Conservation (phyloP, 2,329 filamentous ascomycete species). For the Kalmusia sp. region DNA sequence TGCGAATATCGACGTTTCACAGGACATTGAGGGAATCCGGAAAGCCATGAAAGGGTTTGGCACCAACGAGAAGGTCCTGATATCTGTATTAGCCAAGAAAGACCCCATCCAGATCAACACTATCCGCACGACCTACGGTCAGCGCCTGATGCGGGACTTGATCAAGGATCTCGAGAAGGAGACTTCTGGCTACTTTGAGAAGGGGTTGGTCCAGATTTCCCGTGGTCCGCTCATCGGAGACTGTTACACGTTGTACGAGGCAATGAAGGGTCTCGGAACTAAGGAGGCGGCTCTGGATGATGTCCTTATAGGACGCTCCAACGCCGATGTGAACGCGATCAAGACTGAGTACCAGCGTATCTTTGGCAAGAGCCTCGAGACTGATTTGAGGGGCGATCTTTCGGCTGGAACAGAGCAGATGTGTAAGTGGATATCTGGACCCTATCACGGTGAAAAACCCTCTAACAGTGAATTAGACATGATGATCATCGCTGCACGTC, state of each 20-base stretch:
- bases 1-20: conserved; percentile 65
- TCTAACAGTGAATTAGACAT: conserved; percentile 55
- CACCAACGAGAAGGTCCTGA: conserved; percentile 82
- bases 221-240: conserved; percentile 83
- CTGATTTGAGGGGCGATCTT: conserved; percentile 77
- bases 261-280: conserved; percentile 81
- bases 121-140: conserved; percentile 68
- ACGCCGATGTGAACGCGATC: conserved; percentile 88
- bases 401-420: conserved; percentile 86
- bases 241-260: conserved; percentile 71
- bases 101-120: conserved; percentile 78
- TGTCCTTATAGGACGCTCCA: conserved; percentile 79
- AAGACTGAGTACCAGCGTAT: conserved; percentile 76
- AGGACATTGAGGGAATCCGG: conserved; percentile 74
- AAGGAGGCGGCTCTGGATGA: conserved; percentile 89
- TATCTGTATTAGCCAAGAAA: conserved; percentile 72
- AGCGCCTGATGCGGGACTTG: conserved; percentile 69
- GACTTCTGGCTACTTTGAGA: conserved; percentile 74
- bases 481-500: conserved; percentile 76
- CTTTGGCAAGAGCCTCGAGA: conserved; percentile 71
- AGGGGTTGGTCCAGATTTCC: conserved; percentile 75
- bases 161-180: conserved; percentile 79
- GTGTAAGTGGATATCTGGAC: conserved; percentile 48
- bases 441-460: not conserved
- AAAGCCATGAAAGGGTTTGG: conserved; percentile 93